Evolutionary conservation across 2,329 filamentous ascomycete genomes (phyloP).

Genomic region (Diaporthe australafricana): DNA sequence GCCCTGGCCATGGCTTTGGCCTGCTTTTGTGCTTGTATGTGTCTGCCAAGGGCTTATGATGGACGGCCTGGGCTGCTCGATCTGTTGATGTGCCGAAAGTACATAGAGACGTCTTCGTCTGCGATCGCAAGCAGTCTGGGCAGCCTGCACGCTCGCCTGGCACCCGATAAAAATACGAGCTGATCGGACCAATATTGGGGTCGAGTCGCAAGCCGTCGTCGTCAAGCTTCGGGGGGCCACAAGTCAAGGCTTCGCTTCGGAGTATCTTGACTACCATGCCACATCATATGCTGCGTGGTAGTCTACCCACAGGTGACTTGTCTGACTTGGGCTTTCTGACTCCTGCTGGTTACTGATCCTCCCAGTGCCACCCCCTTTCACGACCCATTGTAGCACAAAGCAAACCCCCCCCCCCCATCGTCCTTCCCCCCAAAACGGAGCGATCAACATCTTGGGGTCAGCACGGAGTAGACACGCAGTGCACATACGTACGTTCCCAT

Average conservation of each 20-base stretch:
- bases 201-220: not conserved
- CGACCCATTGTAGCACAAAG: constrained; percentile 32
- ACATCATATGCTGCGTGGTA: not conserved
- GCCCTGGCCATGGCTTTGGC: not conserved
- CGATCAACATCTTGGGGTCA: constrained; percentile 16
- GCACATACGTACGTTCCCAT: not conserved
- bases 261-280: constrained; percentile 1
- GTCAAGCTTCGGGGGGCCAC: constrained; percentile 24
- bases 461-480: not conserved
- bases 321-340: not conserved
- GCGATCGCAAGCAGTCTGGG: not conserved
- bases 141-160: not conserved
- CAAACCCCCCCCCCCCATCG: not conserved
- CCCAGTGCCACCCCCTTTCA: constrained; percentile 29
- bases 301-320: no score
- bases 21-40: not conserved
- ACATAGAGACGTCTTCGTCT: not conserved
- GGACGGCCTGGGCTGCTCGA: constrained; percentile 6
- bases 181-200: constrained; percentile 21
- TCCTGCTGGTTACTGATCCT: not conserved
- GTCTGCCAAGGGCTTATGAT: not conserved
- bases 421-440: not conserved
- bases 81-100: constrained; percentile 23
- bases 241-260: constrained; percentile 22
- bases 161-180: constrained; percentile 26